phyloP scores from a whole-genome alignment of 805 yeast genomes.

The Metschnikowia reukaufii region DNA sequence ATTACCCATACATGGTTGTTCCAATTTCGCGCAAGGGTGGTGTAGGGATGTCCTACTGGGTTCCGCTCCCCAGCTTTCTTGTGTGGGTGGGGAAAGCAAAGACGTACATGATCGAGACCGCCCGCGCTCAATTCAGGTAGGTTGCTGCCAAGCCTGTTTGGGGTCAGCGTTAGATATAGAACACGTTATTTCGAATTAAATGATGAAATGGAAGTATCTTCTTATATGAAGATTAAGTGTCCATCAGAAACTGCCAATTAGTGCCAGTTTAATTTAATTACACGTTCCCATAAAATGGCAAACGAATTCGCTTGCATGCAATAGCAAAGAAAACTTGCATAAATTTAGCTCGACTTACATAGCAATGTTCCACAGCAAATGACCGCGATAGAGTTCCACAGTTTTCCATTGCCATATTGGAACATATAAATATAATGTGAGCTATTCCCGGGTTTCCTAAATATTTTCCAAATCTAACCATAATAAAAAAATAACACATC shows the following conservation, averaged over 20 bases:
- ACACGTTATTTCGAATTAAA: too few relatives aligned
- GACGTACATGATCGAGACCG: conserved; percentile 28
- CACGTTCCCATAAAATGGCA: too few relatives aligned
- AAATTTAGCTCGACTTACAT: conserved; percentile 1
- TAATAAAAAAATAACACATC: not conserved
- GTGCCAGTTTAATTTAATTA: not conserved
- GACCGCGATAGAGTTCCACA: conserved; percentile 8
- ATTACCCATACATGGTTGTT: conserved; percentile 21
- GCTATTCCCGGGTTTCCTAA: not conserved
- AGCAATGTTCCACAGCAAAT: conserved; percentile 11
- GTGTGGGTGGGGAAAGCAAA: conserved; percentile 28
- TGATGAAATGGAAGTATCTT: too few relatives aligned
- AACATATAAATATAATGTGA: not conserved
- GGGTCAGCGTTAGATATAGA: not conserved
- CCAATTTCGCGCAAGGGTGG: conserved; percentile 40
- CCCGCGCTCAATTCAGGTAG: conserved; percentile 18
- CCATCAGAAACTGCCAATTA: conserved; percentile 5
- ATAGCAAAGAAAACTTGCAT: not conserved
- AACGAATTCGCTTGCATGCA: too few relatives aligned
- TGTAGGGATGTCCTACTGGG: conserved; percentile 33
- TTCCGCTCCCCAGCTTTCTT: conserved; percentile 29
- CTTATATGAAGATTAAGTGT: too few relatives aligned
- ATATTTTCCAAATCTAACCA: not conserved
- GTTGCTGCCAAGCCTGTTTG: conserved; percentile 6
- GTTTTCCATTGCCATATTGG: conserved; percentile 5